Evolutionary conservation across 495 filamentous ascomycete species (phyloP), one percentile per base, ranked within the genome.

Genomic region (Trypethelium eluteriae): DNA sequence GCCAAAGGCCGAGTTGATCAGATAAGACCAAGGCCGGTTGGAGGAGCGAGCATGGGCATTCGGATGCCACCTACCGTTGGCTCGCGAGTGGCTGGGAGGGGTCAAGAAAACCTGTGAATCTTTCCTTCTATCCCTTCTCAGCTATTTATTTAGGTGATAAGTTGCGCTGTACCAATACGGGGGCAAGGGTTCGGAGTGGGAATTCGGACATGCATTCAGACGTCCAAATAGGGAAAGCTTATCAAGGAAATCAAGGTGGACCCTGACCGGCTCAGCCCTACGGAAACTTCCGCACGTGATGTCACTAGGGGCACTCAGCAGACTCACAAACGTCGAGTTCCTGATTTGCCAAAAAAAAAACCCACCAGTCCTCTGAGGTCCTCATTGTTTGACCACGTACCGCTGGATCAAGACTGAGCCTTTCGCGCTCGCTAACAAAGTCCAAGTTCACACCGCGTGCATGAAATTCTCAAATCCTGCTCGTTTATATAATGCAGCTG

Each of bases 1-100:
- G 86, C 90, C 44, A 89, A 86, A 75, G 87, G 89, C 62, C 85
- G 88, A 69, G 85, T 96, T 16, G 95, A 98, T 76, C 87, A 90
- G 74, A 79, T 88, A 18, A 71, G 71, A 67, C 70, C 64, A 39
- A 63, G 67, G 44, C 62, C 62, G 11, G 36, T 10, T 34, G 50
- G 61, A 2, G 46, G 38, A 12, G 71, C 12, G 18, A 62, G 53
- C 5, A 63, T 68, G 65, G 72, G 71, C 3, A 73, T 74, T 16
- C 62, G 72, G 25, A 66, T 69, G 71, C 72, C 72, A 32, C 72
- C 72, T 3, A 11, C n/a, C 6, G 62, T 6, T 4, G 59, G 67
- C 16, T 32, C 12, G 14, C 39, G 7, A 2, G 3, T 32, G 18
- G 25, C 36, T 25, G 66, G 66, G 36, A 62, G 61, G 62, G n/a